phyloP scores from a whole-genome alignment of 192 early-diverging fungal species.

The Coemansia sp. region DNA sequence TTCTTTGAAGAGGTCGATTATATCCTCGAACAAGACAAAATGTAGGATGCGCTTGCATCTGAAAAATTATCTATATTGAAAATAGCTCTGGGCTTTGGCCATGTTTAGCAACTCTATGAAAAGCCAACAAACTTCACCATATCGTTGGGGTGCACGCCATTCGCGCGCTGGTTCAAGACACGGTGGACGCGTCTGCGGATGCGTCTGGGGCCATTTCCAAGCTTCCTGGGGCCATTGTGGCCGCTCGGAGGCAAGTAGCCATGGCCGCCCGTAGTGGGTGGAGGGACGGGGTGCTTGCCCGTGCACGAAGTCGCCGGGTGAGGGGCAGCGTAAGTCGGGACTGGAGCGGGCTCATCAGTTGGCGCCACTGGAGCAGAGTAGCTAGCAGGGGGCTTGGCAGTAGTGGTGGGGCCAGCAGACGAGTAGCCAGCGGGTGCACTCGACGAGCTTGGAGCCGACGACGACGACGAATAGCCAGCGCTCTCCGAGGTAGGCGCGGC shows the following conservation, averaged over 20 bases:
- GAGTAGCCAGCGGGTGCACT: neutral
- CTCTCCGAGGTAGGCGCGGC: neutral
- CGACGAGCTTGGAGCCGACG: neutral
- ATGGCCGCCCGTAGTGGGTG: neutral
- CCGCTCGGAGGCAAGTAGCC: neutral
- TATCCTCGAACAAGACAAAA: too few species aligned
- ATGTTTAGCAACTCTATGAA: too few species aligned
- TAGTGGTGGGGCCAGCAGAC: neutral
- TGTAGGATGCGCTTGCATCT: too few species aligned
- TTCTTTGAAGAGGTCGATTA: too few species aligned
- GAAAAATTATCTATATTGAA: too few species aligned
- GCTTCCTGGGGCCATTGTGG: neutral
- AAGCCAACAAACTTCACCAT: too few species aligned
- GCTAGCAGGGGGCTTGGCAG: neutral
- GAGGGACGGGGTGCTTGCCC: neutral
- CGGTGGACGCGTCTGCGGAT: slow-evolving; percentile 19
- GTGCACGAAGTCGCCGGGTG: neutral
- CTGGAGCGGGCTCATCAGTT: neutral
- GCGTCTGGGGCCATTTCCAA: neutral
- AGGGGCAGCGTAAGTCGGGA: neutral
- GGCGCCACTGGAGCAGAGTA: neutral
- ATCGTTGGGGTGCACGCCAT: too few species aligned
- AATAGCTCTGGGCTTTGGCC: too few species aligned
- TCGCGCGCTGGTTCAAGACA: neutral
- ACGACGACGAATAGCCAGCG: neutral